These are phyloP conservation scores for Phytophthora ramorum DNA, from an alignment of 352 stramenopile genomes.

Conservation along the genomic window DNA sequence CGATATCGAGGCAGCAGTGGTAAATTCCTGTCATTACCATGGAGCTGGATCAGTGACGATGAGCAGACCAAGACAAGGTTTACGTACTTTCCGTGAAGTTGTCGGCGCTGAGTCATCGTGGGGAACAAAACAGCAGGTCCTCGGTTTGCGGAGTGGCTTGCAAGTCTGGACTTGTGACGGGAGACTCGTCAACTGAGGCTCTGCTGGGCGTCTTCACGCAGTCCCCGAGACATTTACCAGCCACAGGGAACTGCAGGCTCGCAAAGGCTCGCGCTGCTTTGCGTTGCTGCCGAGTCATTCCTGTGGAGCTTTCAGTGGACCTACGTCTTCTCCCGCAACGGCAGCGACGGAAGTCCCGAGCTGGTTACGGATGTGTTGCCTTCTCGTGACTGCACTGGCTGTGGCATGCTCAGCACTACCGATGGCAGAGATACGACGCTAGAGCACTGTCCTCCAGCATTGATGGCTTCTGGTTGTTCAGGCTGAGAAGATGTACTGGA, in stretches of 20 bases:
- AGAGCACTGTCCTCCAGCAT: neutral
- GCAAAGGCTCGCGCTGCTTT: constrained; percentile 42
- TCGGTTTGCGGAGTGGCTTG: constrained; percentile 1
- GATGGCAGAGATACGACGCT: constrained; percentile 24
- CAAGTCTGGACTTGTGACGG: neutral
- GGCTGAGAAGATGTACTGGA: neutral
- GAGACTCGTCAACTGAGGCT: neutral
- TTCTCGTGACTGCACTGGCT: constrained; percentile 14
- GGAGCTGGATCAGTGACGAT: constrained; percentile 7
- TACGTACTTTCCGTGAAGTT: constrained; percentile 54
- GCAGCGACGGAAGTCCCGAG: constrained; percentile 9
- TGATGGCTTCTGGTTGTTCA: constrained; percentile 1
- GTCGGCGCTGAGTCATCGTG: constrained; percentile 47
- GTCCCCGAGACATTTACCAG: constrained; percentile 35
- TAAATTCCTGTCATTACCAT: constrained; percentile 28
- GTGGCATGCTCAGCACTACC: constrained; percentile 28
- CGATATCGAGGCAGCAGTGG: constrained; percentile 40
- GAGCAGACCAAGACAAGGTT: constrained; percentile 1
- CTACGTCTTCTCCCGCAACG: constrained; percentile 11
- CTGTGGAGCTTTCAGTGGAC: constrained; percentile 12
- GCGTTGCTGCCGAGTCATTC: constrained; percentile 39
- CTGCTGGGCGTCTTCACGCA: constrained; percentile 19
- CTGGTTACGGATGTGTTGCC: constrained; percentile 11
- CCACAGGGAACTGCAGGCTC: constrained; percentile 40
- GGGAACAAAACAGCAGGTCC: constrained; percentile 47